Conservation (phyloP, 208 protist genomes). For the Crithidia expoeki region DNA sequence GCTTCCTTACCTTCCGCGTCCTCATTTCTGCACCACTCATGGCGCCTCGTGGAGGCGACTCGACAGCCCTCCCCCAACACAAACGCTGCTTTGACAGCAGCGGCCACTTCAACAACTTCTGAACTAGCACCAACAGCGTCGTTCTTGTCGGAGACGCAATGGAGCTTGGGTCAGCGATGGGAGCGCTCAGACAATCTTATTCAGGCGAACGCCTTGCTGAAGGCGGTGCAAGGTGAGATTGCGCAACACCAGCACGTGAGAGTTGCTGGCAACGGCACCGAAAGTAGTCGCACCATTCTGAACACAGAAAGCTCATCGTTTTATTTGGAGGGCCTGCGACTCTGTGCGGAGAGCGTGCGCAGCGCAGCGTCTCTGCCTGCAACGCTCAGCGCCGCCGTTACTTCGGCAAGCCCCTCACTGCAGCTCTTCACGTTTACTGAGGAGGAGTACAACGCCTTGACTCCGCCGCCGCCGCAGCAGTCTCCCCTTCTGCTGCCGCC, state of each 20-base stretch:
- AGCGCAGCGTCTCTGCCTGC: neutral
- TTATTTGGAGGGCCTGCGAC: neutral
- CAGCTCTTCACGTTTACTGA: slow-evolving; percentile 55
- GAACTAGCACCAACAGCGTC: too few species aligned
- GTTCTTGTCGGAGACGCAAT: too few species aligned
- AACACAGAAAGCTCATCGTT: neutral
- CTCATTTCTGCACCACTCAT: slow-evolving; percentile 13
- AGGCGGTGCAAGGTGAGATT: neutral
- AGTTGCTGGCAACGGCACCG: neutral
- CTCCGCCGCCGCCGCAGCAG: neutral
- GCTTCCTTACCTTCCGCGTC: neutral
- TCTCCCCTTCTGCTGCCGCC: too few species aligned
- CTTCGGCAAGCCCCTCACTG: slow-evolving; percentile 4
- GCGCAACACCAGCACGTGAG: neutral
- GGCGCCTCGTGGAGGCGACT: slow-evolving; percentile 20
- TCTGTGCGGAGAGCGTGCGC: neutral
- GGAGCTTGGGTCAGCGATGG: slow-evolving; percentile 30
- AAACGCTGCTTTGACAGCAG: neutral
- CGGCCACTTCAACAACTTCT: neutral
- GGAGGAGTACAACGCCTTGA: slow-evolving; percentile 50
- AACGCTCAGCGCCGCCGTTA: neutral
- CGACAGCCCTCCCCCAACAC: neutral
- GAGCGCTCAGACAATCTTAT: slow-evolving; percentile 24
- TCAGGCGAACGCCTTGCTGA: slow-evolving; percentile 16
- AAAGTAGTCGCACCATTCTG: neutral